Conservation (phyloP, 2,329 filamentous ascomycete species). For the Dothideomycetes sp. region DNA sequence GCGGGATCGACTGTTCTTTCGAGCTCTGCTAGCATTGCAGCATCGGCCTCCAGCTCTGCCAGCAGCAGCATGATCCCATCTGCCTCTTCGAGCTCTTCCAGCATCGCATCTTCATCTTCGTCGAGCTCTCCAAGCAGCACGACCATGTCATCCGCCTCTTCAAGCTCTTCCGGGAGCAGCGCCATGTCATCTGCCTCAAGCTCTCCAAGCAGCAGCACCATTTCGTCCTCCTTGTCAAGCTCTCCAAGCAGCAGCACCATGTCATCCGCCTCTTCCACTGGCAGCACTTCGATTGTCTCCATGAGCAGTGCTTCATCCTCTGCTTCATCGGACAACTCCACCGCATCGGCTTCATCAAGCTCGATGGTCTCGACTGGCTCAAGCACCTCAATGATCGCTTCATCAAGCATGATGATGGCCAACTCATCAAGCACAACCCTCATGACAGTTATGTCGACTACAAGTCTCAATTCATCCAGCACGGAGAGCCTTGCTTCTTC, state of each 20-base stretch:
- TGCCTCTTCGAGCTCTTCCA: slow-evolving; percentile 9
- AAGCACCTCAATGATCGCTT: not conserved
- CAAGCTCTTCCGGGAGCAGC: not conserved
- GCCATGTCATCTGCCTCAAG: slow-evolving; percentile 5
- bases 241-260: slow-evolving; percentile 1
- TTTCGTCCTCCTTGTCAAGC: slow-evolving; percentile 2
- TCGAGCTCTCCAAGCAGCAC: slow-evolving; percentile 2
- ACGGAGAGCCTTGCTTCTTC: not conserved
- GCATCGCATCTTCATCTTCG: slow-evolving; percentile 5
- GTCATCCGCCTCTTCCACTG: slow-evolving; percentile 1
- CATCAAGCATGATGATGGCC: not conserved
- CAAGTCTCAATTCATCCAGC: not conserved
- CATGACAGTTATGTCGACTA: not conserved
- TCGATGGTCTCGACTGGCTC: not conserved
- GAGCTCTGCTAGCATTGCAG: too few relatives aligned
- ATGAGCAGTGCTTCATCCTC: slow-evolving; percentile 5
- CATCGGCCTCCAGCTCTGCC: too few relatives aligned
- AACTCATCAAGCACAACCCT: not conserved
- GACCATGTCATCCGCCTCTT: slow-evolving; percentile 1
- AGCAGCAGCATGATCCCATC: slow-evolving; percentile 4
- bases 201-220: too few relatives aligned
- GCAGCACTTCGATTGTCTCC: slow-evolving; percentile 6
- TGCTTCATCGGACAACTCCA: slow-evolving; percentile 1
- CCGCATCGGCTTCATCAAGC: slow-evolving; percentile 4
- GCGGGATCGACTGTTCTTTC: too few relatives aligned